Base-by-base conservation (phyloP, 768 basidiomycete species). In the Phaffia australis region DNA sequence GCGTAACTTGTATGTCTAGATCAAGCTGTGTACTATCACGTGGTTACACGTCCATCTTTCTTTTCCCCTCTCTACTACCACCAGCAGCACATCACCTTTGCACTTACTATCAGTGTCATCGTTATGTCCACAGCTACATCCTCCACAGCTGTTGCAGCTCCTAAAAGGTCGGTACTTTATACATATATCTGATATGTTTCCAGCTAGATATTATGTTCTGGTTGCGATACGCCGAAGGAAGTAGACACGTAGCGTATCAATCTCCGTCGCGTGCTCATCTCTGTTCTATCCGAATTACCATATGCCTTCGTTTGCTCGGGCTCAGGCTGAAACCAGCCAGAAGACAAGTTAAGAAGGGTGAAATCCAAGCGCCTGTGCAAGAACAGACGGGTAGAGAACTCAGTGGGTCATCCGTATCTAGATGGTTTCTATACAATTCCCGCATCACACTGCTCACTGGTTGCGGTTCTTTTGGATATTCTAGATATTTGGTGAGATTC, bases 341-440 rank as follows among this genome's bases (percentile, higher is more conserved):
- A 58, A 91, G 93, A 73, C 92, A 97, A 73, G 91, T 97, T 16
- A 87, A 88, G 71, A 79, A 87, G 0, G 92, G 90, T 48, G 87
- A 94, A 71, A 88, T 94, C 21, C 88, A 88, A 70, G 90, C 89
- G 78, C 84, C 83, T 59, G 90, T 92, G 75, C 84, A 87, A 0
- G 83, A 85, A 11, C 92, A 97, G 77, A 89, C 90, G 0, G 92
- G 92, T 58, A 94, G 94, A 76, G 92, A 95, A 75, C 95, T 94
- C 79, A 97, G 92, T 93, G 71, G 72, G 87, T 83, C 46, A 32
- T 18, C 27, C 56, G 29, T 66, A 54, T 42, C 35, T 42, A n/a
- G n/a, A n/a, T 47, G 35, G 59, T 70, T 60, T 15, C 63, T 42
- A 51, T 52, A 68, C 88, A 48, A n/a, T 9, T 48, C 50, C 15